Base-by-base conservation (phyloP, 306 rosid genomes). In the Pyrus communis region DNA sequence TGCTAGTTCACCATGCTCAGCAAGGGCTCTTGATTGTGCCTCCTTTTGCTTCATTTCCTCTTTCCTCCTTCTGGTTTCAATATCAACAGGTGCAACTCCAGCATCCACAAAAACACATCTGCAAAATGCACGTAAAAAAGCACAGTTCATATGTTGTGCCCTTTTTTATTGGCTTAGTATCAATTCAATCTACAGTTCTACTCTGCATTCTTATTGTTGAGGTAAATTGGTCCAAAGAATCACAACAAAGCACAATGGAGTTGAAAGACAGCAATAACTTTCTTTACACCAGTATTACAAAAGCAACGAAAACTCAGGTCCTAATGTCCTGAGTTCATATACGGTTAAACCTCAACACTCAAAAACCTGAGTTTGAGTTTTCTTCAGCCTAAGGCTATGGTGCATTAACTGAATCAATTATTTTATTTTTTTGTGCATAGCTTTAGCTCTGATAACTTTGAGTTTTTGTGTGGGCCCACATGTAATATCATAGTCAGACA, bases 41-140 rank as follows among this genome's bases (percentile, higher is more conserved):
- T 89, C 93, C 87, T 85, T 88, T 86, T 80, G 80, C 85, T 85
- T 92, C 84, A 89, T 92, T 88, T 92, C 98, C 73, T 88, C 93
- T 85, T 95, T 95, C 88, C 89, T 87, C 89, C 77, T 95, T 87
- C 79, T 95, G 11, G 93, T 91, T 86, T 92, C 98, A 66, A 92
- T 87, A 87, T 95, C 99, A 23, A 91, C 81, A 31, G 84, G 87
- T 8, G 96, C 91, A 80, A 95, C 90, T 86, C 99, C 99, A 78
- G 98, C 92, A 74, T 95, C 99, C 79, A 89, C 97, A 89, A 92
- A 95, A 75, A 95, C 97, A 79, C 96, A 80, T 88, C 99, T 95
- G 87, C 55, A 84, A 78, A 82, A 64, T 74, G 71, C 76, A 82
- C 78, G 63, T 59, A 38, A 59, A 19, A 68, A 73, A 46, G 61